phyloP scores from a whole-genome alignment of 2,329 filamentous ascomycete genomes.

The Fusarium sp. region DNA sequence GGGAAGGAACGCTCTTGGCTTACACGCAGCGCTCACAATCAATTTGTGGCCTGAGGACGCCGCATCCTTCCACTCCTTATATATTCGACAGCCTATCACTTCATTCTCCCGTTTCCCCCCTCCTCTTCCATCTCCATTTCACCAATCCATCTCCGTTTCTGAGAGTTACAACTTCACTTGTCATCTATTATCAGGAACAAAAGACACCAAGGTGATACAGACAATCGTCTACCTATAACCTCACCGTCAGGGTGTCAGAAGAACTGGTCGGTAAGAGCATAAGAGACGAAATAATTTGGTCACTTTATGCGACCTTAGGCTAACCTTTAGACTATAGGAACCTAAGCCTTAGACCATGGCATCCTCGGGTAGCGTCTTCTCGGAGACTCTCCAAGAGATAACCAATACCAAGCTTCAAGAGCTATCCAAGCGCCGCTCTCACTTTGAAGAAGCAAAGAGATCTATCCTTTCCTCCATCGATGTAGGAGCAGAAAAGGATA shows the following conservation, averaged over 20 bases:
- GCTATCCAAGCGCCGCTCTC: constrained; percentile 53
- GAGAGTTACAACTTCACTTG: too few relatives aligned
- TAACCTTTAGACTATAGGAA: too few relatives aligned
- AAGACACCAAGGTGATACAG: neutral
- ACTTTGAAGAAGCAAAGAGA: constrained; percentile 53
- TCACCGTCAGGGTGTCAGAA: too few relatives aligned
- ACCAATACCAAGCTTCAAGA: constrained; percentile 58
- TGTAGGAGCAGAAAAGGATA: constrained; percentile 43
- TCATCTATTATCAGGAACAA: neutral
- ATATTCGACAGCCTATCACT: constrained; percentile 21
- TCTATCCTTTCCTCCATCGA: constrained; percentile 46
- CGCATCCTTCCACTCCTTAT: constrained; percentile 13
- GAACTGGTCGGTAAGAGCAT: too few relatives aligned
- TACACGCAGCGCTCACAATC: neutral
- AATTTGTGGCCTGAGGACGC: constrained; percentile 39
- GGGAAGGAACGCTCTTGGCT: neutral
- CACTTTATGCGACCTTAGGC: too few relatives aligned
- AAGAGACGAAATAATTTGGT: too few relatives aligned
- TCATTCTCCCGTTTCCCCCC: neutral
- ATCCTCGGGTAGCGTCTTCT: constrained; percentile 53
- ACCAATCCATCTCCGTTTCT: neutral
- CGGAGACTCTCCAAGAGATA: constrained; percentile 56
- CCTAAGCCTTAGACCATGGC: constrained; percentile 35
- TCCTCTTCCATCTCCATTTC: neutral
- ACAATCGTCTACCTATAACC: neutral